These are phyloP conservation scores for Podila verticillata DNA, from an alignment of 192 early-diverging fungal species.

Conservation along the genomic window DNA sequence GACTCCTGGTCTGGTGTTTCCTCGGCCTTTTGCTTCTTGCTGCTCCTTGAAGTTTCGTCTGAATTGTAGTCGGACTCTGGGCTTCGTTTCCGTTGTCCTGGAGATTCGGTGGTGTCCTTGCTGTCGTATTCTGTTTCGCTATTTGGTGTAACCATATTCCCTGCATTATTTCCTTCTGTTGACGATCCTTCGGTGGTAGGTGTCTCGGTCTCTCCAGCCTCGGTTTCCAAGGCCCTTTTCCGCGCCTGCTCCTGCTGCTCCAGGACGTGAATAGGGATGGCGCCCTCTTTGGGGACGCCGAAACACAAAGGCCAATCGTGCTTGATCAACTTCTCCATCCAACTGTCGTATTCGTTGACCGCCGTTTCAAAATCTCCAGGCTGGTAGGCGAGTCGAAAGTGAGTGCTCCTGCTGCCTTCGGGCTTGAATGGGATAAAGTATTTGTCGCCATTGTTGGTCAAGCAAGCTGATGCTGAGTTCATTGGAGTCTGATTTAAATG, in stretches of 20 bases:
- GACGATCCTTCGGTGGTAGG: not conserved
- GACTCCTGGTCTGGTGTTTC: slow-evolving; percentile 7
- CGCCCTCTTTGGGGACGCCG: slow-evolving; percentile 63
- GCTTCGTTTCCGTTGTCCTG: slow-evolving; percentile 21
- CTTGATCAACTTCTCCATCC: slow-evolving; percentile 76
- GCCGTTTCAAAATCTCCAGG: slow-evolving; percentile 87
- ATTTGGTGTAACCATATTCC: not conserved
- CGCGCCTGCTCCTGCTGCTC: slow-evolving; percentile 24
- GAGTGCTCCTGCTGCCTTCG: slow-evolving; percentile 67
- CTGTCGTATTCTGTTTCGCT: not conserved
- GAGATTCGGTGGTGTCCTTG: not conserved
- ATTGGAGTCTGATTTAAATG: slow-evolving; percentile 65
- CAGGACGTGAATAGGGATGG: slow-evolving; percentile 39
- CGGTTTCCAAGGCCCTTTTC: slow-evolving; percentile 3
- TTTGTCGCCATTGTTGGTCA: slow-evolving; percentile 81
- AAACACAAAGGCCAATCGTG: slow-evolving; percentile 92
- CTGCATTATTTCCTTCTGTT: not conserved
- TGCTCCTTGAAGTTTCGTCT: slow-evolving; percentile 3
- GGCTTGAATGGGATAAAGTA: slow-evolving; percentile 80
- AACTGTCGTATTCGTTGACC: slow-evolving; percentile 73
- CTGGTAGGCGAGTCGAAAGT: slow-evolving; percentile 83
- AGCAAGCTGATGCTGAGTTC: slow-evolving; percentile 79
- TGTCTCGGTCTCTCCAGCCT: not conserved
- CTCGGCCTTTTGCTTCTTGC: slow-evolving; percentile 41
- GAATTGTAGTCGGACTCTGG: slow-evolving; percentile 7